These are phyloP conservation scores for Cercospora sp. DNA, from an alignment of 2,329 filamentous ascomycete genomes.

Conservation along the genomic window DNA sequence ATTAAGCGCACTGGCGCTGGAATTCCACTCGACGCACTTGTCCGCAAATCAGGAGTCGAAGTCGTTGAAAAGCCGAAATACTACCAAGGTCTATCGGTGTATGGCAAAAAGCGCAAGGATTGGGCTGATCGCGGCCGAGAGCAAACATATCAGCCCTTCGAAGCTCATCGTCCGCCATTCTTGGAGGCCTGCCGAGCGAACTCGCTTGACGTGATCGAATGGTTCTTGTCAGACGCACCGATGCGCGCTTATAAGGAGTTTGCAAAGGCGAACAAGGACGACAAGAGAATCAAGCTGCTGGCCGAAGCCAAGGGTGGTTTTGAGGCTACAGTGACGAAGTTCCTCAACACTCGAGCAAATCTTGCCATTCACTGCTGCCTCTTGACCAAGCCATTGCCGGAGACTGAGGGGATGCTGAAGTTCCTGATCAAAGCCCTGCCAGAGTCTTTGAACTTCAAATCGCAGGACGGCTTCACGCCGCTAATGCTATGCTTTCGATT, in stretches of 20 bases:
- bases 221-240: conserved; percentile 73
- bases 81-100: conserved; percentile 76
- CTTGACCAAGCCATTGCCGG: conserved; percentile 29
- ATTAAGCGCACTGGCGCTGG: conserved; percentile 68
- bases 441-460: conserved; percentile 62
- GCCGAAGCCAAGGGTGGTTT: conserved; percentile 62
- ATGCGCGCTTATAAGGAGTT: conserved; percentile 69
- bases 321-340: conserved; percentile 61
- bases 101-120: conserved; percentile 70
- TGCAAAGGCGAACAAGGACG: conserved; percentile 59
- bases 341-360: conserved; percentile 62
- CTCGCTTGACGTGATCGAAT: conserved; percentile 69
- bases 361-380: conserved; percentile 65
- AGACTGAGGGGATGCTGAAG: conserved; percentile 59
- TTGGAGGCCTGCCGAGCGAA: conserved; percentile 59
- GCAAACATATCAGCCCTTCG: conserved; percentile 19
- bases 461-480: conserved; percentile 60
- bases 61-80: conserved; percentile 63
- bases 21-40: conserved; percentile 66
- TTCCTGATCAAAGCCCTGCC: conserved; percentile 67
- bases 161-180: conserved; percentile 56
- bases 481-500: conserved; percentile 65
- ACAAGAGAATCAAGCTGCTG: conserved; percentile 64
- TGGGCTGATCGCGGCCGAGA: conserved; percentile 67
- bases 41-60: conserved; percentile 65